Conservation (phyloP, 805 yeast species). For the Cyberlindnera xishuangbannaensis region DNA sequence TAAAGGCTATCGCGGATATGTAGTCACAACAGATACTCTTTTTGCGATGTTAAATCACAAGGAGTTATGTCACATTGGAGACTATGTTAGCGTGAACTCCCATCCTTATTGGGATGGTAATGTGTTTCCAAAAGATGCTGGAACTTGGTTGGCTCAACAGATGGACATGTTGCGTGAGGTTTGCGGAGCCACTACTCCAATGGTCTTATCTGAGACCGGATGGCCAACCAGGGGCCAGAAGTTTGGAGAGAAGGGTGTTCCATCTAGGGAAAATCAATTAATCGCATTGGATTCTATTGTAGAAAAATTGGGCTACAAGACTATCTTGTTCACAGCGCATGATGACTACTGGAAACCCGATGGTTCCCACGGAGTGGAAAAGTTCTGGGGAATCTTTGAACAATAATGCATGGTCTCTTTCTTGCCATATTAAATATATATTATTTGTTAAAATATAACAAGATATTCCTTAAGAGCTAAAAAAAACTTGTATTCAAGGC, state of each 20-base stretch:
- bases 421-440: no score
- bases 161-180: conserved; percentile 35
- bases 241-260: conserved; percentile 46
- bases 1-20: conserved; percentile 44
- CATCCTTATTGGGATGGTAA: conserved; percentile 63
- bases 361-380: conserved; percentile 53
- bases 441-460: no score
- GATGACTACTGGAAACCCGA: conserved; percentile 59
- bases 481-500: no score
- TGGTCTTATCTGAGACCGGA: conserved; percentile 53
- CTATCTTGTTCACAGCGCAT: conserved; percentile 53
- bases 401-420: no score
- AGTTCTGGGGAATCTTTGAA: conserved; percentile 39
- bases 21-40: conserved; percentile 60
- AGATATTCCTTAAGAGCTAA: no score
- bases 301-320: conserved; percentile 39
- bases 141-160: conserved; percentile 46
- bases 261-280: conserved; percentile 46
- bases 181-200: conserved; percentile 37
- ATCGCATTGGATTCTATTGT: conserved; percentile 47
- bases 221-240: conserved; percentile 61
- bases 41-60: conserved; percentile 50
- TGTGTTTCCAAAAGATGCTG: conserved; percentile 45
- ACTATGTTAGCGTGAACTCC: conserved; percentile 58
- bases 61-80: conserved; percentile 48